Evolutionary conservation across 169 alveolate species (phyloP).

Genomic region (Eimeria necatrix): DNA sequence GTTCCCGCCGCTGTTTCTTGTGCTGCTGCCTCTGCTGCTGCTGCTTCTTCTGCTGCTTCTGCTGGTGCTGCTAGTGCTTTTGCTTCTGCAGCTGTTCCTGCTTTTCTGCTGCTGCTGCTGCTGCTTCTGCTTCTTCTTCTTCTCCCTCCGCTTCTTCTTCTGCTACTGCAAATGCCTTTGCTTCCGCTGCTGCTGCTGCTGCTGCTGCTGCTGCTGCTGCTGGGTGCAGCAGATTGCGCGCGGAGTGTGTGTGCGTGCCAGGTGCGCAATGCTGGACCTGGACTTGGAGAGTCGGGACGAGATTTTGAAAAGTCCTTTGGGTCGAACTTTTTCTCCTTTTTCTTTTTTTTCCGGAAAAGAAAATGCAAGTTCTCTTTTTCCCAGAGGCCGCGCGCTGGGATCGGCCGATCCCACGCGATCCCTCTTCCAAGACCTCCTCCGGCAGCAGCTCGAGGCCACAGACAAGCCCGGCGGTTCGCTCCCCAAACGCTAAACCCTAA

Average conservation of each 20-base stretch:
- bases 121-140: neutral
- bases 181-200: neutral
- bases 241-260: neutral
- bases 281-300: slow-evolving; percentile 2
- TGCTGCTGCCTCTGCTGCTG: neutral
- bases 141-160: neutral
- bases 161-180: neutral
- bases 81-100: neutral
- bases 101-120: neutral
- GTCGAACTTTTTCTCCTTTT: neutral
- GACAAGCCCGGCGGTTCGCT: slow-evolving; percentile 43
- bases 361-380: slow-evolving; percentile 32
- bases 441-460: slow-evolving; percentile 57
- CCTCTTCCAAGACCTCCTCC: neutral
- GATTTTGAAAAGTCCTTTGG: neutral
- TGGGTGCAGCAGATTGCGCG: neutral
- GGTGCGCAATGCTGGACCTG: slow-evolving; percentile 71
- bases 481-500: neutral
- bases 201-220: neutral
- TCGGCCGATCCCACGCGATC: neutral
- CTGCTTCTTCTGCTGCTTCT: neutral
- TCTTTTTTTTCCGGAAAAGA: slow-evolving; percentile 38
- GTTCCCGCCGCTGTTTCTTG: neutral
- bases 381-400: slow-evolving; percentile 51
- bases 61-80: neutral